Base-by-base conservation (phyloP, 306 rosid genomes). In the Cicer yamashitae region DNA sequence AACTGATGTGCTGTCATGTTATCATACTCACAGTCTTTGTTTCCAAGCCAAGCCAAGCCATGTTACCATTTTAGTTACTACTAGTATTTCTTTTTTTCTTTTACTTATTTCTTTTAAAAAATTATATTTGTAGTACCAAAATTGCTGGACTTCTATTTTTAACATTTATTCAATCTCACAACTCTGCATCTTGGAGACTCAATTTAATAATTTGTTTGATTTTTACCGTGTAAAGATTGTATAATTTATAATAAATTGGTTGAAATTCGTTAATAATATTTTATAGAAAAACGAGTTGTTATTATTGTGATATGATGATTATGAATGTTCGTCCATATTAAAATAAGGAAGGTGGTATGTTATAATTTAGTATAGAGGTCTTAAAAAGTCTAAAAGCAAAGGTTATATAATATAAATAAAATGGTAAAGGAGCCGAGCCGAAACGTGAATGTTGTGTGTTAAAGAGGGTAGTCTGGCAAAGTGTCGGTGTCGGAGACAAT, bases 401-500 rank as follows among this genome's bases (percentile, higher is more conserved):
- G 9, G 9, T 40, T 39, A 57, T 20, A 8, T 45, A 10, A 8
- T 45, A 6, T 9, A 41, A 9, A 38, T 17, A 50, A 8, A 30
- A 50, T 34, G 34, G 10, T 0, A 70, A 68, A 68, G 80, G 73
- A 70, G 81, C 69, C 30, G 39, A 70, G 70, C 68, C 12, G 48
- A 70, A 81, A 76, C 56, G 81, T 75, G 76, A 68, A 20, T 59
- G 39, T 61, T 9, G 44, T 53, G 67, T 54, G 39, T 54, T 79
- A 65, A 67, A 40, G 7, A 12, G 7, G 11, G 52, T 64, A 81
- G 52, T 69, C 77, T 76, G 81, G 81, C 78, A 64, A 22, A 77
- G 78, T 76, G 85, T 82, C 85, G 85, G 85, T 82, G 85, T 82
- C 37, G 78, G 75, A 70, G 68, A 52, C 40, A 40, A 75, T 58